Conservation (phyloP, 306 rosid species). For the Malus orientalis region DNA sequence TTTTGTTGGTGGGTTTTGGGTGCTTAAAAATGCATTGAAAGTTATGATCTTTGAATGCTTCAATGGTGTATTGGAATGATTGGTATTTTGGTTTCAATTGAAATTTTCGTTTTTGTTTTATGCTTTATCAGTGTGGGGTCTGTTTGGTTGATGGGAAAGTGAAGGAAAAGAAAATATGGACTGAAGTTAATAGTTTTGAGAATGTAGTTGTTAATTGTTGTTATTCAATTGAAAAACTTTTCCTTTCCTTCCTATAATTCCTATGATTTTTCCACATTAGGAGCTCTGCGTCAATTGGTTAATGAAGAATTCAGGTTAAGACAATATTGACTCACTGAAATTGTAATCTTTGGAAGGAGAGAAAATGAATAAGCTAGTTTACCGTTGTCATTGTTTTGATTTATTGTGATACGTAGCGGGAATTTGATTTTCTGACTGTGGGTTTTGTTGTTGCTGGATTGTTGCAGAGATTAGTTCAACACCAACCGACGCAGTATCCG, state of each 20-base stretch:
- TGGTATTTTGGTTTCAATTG: not conserved
- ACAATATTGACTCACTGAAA: not conserved
- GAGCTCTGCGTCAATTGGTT: not conserved
- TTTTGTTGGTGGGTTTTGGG: not conserved
- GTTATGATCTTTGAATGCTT: not conserved
- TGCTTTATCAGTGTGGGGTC: not conserved
- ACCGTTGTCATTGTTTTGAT: not conserved
- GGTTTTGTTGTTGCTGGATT: not conserved
- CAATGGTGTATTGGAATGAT: not conserved
- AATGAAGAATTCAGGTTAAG: not conserved
- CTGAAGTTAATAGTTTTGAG: not conserved
- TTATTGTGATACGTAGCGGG: too few species aligned
- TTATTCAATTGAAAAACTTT: not conserved
- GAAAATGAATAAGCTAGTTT: not conserved
- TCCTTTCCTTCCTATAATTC: too few species aligned
- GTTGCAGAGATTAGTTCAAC: constrained; percentile 80
- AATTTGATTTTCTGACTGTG: not conserved
- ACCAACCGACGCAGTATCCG: constrained; percentile 76
- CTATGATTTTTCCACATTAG: not conserved
- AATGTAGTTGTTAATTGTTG: not conserved
- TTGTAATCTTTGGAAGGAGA: not conserved
- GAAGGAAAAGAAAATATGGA: not conserved
- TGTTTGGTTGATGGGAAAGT: constrained; percentile 2
- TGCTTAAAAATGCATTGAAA: not conserved
- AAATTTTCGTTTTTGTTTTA: not conserved